A percentile compares a stretch with the other conserved stretches of the same genome.
phyloP scores from a whole-genome alignment of 805 yeast species.

The Kuraishia piskuri region DNA sequence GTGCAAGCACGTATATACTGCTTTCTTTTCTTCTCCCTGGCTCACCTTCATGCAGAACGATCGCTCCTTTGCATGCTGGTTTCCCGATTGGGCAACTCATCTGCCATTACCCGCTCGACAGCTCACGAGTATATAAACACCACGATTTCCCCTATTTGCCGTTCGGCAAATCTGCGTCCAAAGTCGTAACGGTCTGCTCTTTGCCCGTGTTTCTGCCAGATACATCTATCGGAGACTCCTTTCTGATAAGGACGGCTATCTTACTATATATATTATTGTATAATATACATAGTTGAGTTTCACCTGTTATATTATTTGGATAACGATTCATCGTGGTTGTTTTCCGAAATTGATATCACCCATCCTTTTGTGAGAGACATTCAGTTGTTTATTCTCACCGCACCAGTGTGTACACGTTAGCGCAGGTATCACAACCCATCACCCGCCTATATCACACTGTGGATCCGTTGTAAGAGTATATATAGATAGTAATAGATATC shows the following conservation, averaged over 20 bases:
- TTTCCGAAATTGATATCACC: neutral
- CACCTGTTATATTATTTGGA: too few relatives aligned
- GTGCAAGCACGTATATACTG: too few relatives aligned
- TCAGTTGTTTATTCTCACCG: neutral
- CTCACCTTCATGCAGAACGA: neutral
- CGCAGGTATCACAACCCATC: too few relatives aligned
- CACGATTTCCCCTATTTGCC: neutral
- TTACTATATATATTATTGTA: too few relatives aligned
- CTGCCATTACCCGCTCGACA: neutral
- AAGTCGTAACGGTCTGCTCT: neutral
- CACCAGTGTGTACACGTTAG: neutral
- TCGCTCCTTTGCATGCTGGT: neutral
- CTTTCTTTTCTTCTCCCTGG: too few relatives aligned
- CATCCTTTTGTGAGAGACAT: neutral
- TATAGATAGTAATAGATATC: neutral
- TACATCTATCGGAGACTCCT: neutral
- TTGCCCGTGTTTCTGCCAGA: neutral
- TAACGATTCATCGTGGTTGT: too few relatives aligned
- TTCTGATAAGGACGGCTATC: neutral
- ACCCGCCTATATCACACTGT: neutral
- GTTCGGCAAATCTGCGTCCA: neutral
- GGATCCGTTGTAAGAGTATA: neutral
- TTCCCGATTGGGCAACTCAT: neutral
- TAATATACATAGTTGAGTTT: neutral
- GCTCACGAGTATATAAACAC: neutral